Conservation (phyloP, 2,329 filamentous ascomycete genomes). For the Catunica adiposa region DNA sequence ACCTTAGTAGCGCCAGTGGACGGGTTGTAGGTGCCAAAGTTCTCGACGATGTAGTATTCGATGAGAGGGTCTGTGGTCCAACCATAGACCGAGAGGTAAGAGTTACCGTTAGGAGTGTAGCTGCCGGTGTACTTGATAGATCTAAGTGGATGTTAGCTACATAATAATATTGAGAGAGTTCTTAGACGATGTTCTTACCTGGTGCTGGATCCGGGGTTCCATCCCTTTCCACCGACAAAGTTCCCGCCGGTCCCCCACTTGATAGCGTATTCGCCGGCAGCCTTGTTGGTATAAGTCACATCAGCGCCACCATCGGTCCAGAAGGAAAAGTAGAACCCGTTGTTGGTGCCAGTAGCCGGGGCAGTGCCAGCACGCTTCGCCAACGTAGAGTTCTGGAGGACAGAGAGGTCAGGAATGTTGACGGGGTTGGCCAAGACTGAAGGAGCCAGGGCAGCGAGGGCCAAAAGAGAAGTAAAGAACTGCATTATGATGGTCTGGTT, state of each 20-base stretch:
- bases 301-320: constrained; percentile 30
- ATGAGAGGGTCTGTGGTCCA: constrained; percentile 24
- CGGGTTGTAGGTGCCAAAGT: constrained; percentile 24
- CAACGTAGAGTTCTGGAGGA: not conserved
- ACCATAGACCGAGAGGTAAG: constrained; percentile 25
- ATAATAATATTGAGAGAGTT: not conserved
- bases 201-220: constrained; percentile 32
- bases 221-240: constrained; percentile 42
- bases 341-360: constrained; percentile 22
- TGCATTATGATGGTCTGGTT: constrained; percentile 3
- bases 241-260: constrained; percentile 32
- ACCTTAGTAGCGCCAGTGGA: constrained; percentile 20
- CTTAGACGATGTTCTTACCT: constrained; percentile 21
- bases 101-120: constrained; percentile 21
- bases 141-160: constrained; percentile 9
- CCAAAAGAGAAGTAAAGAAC: constrained; percentile 7
- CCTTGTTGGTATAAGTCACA: constrained; percentile 30
- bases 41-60: constrained; percentile 26
- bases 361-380: constrained; percentile 19
- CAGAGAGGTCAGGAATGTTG: constrained; percentile 3
- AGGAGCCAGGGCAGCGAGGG: not conserved
- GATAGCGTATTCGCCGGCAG: constrained; percentile 28
- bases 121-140: constrained; percentile 20
- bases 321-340: constrained; percentile 33
- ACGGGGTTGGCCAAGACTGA: constrained; percentile 3